Base-by-base conservation (phyloP, 768 basidiomycete species). In the Panellus pusillus region DNA sequence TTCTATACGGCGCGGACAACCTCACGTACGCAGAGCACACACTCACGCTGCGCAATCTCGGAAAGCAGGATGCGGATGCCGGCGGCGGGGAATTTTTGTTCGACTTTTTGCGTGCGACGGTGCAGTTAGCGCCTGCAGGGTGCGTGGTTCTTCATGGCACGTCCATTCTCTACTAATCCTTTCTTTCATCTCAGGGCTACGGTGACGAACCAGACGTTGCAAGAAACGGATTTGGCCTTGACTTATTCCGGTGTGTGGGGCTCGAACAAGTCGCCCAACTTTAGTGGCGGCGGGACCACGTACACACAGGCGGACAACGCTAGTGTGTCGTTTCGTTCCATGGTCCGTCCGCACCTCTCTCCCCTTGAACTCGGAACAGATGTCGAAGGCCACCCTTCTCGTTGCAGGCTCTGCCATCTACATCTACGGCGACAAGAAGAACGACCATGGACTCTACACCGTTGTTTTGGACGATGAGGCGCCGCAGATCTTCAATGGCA, bases 401-500 rank as follows among this genome's bases (percentile, higher is more conserved):
- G 28, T 40, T 19, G 3, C 54, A 77, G 77, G 74, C 37, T 76
- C 76, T 18, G 73, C 75, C 1, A 62, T 79, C 24, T 77, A 75
- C 49, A 68, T 79, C 13, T 71, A 76, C 36, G 78, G 79, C 3
- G 78, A 79, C 65, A 78, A 77, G 60, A 77, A 75, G 60, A 77
- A 77, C 49, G 74, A 79, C 59, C 78, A 80, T 52, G 70, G 79
- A 0, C 59, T 72, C 8, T 80, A 76, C 62, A 69, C 64, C 18
- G 73, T 78, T 19, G 61, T 60, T 7, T 65, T 79, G 5, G 78
- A 79, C 59, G 63, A 64, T 43, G 61, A 58, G 4, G 60, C 70
- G n/a, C 58, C 70, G 12, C 61, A 72, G 46, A 55, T 67, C 9
- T 72, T 68, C 54, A 66, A 68, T 55, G 76, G 76, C 6, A 66